A percentile compares a stretch with the other conserved stretches of the same genome.
These are phyloP conservation scores for Chalciporus sp. DNA, from an alignment of 1,284 basidiomycete genomes.

Conservation along the genomic window DNA sequence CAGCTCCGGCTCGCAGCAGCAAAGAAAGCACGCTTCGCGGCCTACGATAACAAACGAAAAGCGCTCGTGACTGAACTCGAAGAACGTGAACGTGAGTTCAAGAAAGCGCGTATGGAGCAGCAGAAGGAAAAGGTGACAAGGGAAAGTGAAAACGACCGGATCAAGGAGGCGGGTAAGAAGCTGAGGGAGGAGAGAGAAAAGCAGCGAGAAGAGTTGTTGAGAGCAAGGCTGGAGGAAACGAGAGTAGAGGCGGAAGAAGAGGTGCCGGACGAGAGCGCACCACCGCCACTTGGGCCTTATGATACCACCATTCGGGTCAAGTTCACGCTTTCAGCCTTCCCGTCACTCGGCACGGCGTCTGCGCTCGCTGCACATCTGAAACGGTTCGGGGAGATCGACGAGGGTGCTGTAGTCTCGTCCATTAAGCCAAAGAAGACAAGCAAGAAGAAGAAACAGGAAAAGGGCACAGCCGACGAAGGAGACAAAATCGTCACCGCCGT, in stretches of 20 bases:
- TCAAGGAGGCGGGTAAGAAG: slow-evolving; percentile 78
- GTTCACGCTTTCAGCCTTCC: slow-evolving; percentile 59
- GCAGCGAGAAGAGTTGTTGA: slow-evolving; percentile 49
- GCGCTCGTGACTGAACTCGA: slow-evolving; percentile 84
- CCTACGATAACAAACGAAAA: slow-evolving; percentile 80
- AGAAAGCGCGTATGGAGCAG: slow-evolving; percentile 68
- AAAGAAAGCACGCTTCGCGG: slow-evolving; percentile 70
- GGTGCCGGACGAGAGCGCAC: slow-evolving; percentile 49
- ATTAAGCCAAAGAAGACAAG: slow-evolving; percentile 48
- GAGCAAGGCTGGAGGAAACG: slow-evolving; percentile 40
- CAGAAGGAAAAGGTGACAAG: slow-evolving; percentile 57
- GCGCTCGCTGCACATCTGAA: slow-evolving; percentile 55
- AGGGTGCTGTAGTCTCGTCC: slow-evolving; percentile 63
- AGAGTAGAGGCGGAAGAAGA: slow-evolving; percentile 36
- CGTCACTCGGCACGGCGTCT: slow-evolving; percentile 52
- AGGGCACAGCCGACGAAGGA: slow-evolving; percentile 37
- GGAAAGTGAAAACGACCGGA: slow-evolving; percentile 68
- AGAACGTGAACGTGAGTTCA: slow-evolving; percentile 75
- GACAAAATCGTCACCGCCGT: slow-evolving; percentile 69
- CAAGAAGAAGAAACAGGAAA: slow-evolving; percentile 30
- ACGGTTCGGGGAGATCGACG: slow-evolving; percentile 64
- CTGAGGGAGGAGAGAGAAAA: slow-evolving; percentile 70
- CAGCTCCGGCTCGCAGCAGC: slow-evolving; percentile 75
- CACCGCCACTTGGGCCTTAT: slow-evolving; percentile 56
- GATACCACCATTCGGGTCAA: slow-evolving; percentile 77